Evolutionary conservation across 805 yeast genomes (phyloP).

Genomic region (Ogataea pilisensis): DNA sequence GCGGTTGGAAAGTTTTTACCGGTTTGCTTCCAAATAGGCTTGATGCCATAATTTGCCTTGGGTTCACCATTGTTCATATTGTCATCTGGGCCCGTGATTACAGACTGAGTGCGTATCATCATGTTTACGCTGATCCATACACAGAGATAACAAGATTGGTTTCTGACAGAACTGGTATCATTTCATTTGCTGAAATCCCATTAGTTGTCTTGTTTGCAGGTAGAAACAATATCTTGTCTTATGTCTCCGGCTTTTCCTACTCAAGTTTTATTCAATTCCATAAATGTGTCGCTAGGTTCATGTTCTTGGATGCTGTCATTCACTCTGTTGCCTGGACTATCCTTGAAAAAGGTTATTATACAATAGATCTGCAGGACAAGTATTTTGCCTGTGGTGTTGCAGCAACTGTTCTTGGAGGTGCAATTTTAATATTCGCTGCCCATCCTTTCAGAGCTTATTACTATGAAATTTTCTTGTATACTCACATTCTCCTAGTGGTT

Average conservation of each 20-base stretch:
- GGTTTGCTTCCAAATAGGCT: slow-evolving; percentile 30
- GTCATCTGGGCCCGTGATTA: slow-evolving; percentile 18
- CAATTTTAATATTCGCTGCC: slow-evolving; percentile 46
- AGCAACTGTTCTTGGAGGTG: slow-evolving; percentile 39
- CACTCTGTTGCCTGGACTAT: slow-evolving; percentile 30
- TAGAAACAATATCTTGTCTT: slow-evolving; percentile 40
- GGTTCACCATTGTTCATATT: slow-evolving; percentile 24
- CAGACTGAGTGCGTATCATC: slow-evolving; percentile 9
- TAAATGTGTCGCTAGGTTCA: slow-evolving; percentile 58
- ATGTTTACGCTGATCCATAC: slow-evolving; percentile 29
- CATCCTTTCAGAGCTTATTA: slow-evolving; percentile 45
- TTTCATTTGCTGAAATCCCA: slow-evolving; percentile 39
- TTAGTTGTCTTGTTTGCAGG: slow-evolving; percentile 44
- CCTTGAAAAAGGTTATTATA: slow-evolving; percentile 7
- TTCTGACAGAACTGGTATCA: slow-evolving; percentile 37
- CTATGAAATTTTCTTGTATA: slow-evolving; percentile 59
- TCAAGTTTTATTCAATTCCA: slow-evolving; percentile 52
- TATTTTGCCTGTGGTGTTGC: slow-evolving; percentile 32
- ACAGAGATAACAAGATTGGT: slow-evolving; percentile 30
- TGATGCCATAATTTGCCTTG: slow-evolving; percentile 28
- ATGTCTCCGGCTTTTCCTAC: slow-evolving; percentile 41
- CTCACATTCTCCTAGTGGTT: slow-evolving; percentile 55
- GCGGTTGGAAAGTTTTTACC: slow-evolving; percentile 13
- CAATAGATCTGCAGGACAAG: slow-evolving; percentile 3
- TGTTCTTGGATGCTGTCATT: slow-evolving; percentile 35